phyloP scores from a whole-genome alignment of 2,329 filamentous ascomycete species.

The Clarireedia hainanense region DNA sequence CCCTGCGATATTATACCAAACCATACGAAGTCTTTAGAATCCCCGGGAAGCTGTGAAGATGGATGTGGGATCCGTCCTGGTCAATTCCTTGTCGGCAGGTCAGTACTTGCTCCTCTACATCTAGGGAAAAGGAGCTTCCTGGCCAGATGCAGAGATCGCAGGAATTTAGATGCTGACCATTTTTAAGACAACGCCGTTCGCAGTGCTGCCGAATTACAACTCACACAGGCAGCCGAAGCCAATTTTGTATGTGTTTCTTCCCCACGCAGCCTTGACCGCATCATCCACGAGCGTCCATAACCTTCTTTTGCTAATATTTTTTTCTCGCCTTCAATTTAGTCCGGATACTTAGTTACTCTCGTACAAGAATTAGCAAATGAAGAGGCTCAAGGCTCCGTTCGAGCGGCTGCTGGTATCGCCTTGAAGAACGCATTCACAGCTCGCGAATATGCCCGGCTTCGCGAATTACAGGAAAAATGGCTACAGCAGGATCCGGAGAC shows the following conservation, averaged over 20 bases:
- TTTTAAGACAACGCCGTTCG: slow-evolving; percentile 75
- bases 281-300: slow-evolving; percentile 13
- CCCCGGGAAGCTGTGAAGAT: slow-evolving; percentile 45
- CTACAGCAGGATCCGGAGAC: slow-evolving; percentile 72
- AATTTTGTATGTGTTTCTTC: slow-evolving; percentile 69
- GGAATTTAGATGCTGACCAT: slow-evolving; percentile 28
- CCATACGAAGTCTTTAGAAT: not conserved
- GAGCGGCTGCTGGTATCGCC: slow-evolving; percentile 89
- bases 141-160: not conserved
- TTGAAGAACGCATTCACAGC: slow-evolving; percentile 97
- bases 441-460: slow-evolving; percentile 79
- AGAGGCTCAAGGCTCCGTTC: slow-evolving; percentile 70
- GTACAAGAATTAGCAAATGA: slow-evolving; percentile 94
- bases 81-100: slow-evolving; percentile 95
- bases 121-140: not conserved
- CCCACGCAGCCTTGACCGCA: slow-evolving; percentile 25
- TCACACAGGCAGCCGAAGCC: slow-evolving; percentile 82
- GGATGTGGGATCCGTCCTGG: slow-evolving; percentile 97
- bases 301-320: slow-evolving; percentile 11
- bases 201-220: slow-evolving; percentile 88
- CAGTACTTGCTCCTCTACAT: slow-evolving; percentile 32
- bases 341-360: slow-evolving; percentile 85
- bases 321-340: slow-evolving; percentile 43
- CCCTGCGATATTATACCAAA: not conserved
- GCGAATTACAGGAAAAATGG: slow-evolving; percentile 92